Conservation (phyloP, 1,284 basidiomycete genomes). For the Sutorius eximius region DNA sequence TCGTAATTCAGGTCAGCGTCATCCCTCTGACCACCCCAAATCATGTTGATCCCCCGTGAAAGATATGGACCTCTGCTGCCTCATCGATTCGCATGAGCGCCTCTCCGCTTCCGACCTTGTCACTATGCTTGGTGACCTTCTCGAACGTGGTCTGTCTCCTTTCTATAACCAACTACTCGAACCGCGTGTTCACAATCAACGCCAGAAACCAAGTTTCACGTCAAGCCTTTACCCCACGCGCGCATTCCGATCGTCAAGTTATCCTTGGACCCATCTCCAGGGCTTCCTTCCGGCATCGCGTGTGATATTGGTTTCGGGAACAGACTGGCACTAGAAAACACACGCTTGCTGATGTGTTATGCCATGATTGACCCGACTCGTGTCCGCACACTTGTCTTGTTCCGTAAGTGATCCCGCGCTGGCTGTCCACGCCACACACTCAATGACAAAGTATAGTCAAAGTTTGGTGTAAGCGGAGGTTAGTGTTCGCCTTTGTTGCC, state of each 20-base stretch:
- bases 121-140: slow-evolving; percentile 88
- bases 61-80: slow-evolving; percentile 99
- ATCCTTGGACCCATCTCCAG: slow-evolving; percentile 86
- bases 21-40: background rate
- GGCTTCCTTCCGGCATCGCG: slow-evolving; percentile 87
- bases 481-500: slow-evolving; percentile 18
- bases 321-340: slow-evolving; percentile 94
- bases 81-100: slow-evolving; percentile 83
- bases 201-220: slow-evolving; percentile 93
- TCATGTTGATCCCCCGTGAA: slow-evolving; percentile 12
- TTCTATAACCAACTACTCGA: slow-evolving; percentile 5
- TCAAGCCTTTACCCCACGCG: slow-evolving; percentile 95
- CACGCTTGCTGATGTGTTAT: slow-evolving; percentile 93
- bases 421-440: slow-evolving; percentile 10
- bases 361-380: slow-evolving; percentile 96
- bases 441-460: slow-evolving; percentile 64
- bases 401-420: slow-evolving; percentile 62
- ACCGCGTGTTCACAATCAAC: slow-evolving; percentile 6
- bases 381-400: slow-evolving; percentile 91
- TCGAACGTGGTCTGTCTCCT: slow-evolving; percentile 75
- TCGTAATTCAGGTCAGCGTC: slow-evolving; percentile 81
- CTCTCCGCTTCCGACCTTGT: slow-evolving; percentile 87
- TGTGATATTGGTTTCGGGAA: slow-evolving; percentile 99
- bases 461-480: slow-evolving; percentile 97
- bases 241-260: slow-evolving; percentile 99